These are phyloP conservation scores for Fusarium dlaminii DNA, from an alignment of 2,329 filamentous ascomycete species.

Conservation along the genomic window DNA sequence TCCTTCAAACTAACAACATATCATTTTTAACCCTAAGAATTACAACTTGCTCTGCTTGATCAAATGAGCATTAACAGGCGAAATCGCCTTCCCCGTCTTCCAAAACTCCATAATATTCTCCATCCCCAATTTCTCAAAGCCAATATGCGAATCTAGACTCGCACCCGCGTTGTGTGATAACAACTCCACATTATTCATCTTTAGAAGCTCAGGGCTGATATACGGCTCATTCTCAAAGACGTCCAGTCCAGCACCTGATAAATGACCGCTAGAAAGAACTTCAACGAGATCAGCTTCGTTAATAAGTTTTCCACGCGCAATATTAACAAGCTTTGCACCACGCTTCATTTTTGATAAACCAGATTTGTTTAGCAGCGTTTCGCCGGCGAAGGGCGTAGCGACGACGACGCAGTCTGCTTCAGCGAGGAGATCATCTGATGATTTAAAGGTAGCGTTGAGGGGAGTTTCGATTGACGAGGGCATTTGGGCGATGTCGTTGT, in stretches of 20 bases:
- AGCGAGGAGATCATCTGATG: constrained; percentile 33
- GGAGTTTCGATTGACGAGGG: constrained; percentile 22
- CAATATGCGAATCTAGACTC: constrained; percentile 39
- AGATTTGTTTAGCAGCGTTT: constrained; percentile 50
- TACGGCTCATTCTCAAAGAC: constrained; percentile 76
- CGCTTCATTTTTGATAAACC: constrained; percentile 77
- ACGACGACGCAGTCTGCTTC: constrained; percentile 41
- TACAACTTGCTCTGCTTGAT: constrained; percentile 39
- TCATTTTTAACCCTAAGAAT: background rate
- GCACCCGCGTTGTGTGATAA: constrained; percentile 41
- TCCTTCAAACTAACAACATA: background rate
- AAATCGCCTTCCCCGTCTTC: constrained; percentile 38
- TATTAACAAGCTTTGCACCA: constrained; percentile 75
- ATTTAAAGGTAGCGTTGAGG: constrained; percentile 31
- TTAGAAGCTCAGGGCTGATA: constrained; percentile 40
- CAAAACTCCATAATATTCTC: constrained; percentile 39
- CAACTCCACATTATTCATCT: constrained; percentile 42
- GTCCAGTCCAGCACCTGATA: constrained; percentile 72
- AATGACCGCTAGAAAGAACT: constrained; percentile 69
- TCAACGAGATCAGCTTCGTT: constrained; percentile 75
- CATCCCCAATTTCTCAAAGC: constrained; percentile 40
- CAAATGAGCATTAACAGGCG: constrained; percentile 40
- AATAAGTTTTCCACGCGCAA: constrained; percentile 76
- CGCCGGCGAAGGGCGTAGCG: constrained; percentile 38
- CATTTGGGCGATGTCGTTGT: constrained; percentile 41